Evolutionary conservation across 2,329 filamentous ascomycete genomes (phyloP).

Genomic region (Beauveria australis): DNA sequence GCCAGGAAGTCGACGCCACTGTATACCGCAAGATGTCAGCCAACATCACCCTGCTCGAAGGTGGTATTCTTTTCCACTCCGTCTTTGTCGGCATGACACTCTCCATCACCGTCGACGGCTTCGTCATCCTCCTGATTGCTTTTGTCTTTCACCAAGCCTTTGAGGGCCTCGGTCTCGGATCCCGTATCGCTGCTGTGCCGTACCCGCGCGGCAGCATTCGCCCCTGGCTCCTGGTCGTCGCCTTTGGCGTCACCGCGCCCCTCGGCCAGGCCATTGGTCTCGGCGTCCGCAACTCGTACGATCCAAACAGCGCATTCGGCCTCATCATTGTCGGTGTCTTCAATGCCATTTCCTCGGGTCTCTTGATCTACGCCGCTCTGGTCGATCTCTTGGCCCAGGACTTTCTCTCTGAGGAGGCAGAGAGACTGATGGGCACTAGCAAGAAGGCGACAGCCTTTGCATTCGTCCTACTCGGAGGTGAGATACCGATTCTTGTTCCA

Average conservation of each 20-base stretch:
- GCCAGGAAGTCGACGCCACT: constrained; percentile 33
- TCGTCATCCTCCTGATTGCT: constrained; percentile 57
- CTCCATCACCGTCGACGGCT: constrained; percentile 59
- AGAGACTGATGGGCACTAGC: constrained; percentile 39
- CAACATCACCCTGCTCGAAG: constrained; percentile 68
- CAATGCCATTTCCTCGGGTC: constrained; percentile 57
- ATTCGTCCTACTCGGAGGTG: constrained; percentile 44
- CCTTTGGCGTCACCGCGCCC: constrained; percentile 56
- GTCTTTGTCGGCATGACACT: constrained; percentile 69
- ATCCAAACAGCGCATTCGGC: constrained; percentile 55
- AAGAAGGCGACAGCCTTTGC: constrained; percentile 46
- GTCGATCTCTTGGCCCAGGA: constrained; percentile 58
- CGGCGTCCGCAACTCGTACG: constrained; percentile 46
- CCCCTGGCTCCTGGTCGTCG: constrained; percentile 53
- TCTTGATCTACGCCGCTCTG: constrained; percentile 53
- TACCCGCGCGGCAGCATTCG: constrained; percentile 48
- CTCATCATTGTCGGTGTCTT: constrained; percentile 57
- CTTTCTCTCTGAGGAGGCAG: constrained; percentile 52
- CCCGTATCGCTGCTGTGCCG: constrained; percentile 59
- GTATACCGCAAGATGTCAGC: constrained; percentile 56
- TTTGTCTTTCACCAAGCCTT: constrained; percentile 67
- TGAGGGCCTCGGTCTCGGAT: constrained; percentile 60
- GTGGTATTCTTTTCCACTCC: constrained; percentile 71
- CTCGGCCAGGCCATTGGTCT: constrained; percentile 59
- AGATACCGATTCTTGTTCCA: constrained; percentile 10